phyloP scores from a whole-genome alignment of 306 rosid species.

The Leucaena leucocephala region DNA sequence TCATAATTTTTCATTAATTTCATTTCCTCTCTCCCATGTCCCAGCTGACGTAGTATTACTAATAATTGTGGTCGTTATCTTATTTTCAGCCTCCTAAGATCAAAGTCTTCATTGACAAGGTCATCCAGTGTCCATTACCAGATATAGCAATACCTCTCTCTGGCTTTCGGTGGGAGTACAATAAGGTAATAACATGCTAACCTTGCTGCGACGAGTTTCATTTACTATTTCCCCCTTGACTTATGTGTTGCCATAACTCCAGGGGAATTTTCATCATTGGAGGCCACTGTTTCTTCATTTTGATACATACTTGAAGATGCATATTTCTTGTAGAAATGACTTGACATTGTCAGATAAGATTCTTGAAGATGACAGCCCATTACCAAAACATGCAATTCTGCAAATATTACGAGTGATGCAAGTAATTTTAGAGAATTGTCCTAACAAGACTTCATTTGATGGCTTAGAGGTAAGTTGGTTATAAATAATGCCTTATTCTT shows the following conservation, averaged over 20 bases:
- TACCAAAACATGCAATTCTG: constrained; percentile 85
- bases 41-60: constrained; percentile 22
- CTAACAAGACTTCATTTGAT: constrained; percentile 88
- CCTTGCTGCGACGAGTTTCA: constrained; percentile 27
- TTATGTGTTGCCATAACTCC: constrained; percentile 42
- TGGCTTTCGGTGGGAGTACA: constrained; percentile 93
- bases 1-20: constrained; percentile 22
- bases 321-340: constrained; percentile 82
- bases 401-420: constrained; percentile 97
- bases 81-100: constrained; percentile 86
- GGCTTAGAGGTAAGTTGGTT: constrained; percentile 82
- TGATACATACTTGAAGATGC: constrained; percentile 92
- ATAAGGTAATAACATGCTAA: constrained; percentile 59
- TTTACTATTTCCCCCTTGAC: constrained; percentile 1
- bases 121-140: constrained; percentile 88
- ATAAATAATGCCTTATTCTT: constrained; percentile 24
- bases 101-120: constrained; percentile 87
- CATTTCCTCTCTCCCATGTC: constrained; percentile 10
- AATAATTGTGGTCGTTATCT: constrained; percentile 36
- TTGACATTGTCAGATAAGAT: constrained; percentile 76
- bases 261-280: constrained; percentile 99
- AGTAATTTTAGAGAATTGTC: constrained; percentile 85
- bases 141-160: constrained; percentile 95
- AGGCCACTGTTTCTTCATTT: constrained; percentile 90
- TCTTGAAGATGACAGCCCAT: constrained; percentile 80